Base-by-base conservation (phyloP, 768 basidiomycete genomes). In the Neoboletus magnificus region DNA sequence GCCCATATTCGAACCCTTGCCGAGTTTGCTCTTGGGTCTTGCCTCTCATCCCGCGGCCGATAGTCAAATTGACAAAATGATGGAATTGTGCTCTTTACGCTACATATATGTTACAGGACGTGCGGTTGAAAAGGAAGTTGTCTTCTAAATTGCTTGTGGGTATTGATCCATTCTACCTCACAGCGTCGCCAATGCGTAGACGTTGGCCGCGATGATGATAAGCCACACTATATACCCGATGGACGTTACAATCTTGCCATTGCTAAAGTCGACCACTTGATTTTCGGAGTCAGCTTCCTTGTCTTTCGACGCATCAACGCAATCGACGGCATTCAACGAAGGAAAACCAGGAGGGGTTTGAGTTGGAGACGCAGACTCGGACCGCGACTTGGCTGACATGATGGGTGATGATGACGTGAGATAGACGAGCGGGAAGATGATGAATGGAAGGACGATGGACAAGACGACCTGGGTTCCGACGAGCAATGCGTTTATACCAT, bases 401-500 rank as follows among this genome's bases (percentile, higher is more conserved):
- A 93, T 77, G 10, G 76, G 69, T 56, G 82, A 82, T 8, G 74
- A 76, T 60, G 85, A 74, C 16, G 91, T 92, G 63, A 91, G 79
- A 64, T 77, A 91, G 48, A 94, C 74, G 52, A 93, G 79, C 0
- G 92, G 93, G 59, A 91, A 77, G n/a, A 85, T 80, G 73, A 94
- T 79, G 73, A 93, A 93, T 0, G 93, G 93, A 5, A 95, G 81
- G 10, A 91, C 82, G 67, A 96, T 79, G 27, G 87, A 86, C 29
- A 98, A 79, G 35, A 86, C 78, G 50, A 95, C 94, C 69, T 97
- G 94, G 4, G 84, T 91, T 2, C 79, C 83, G 41, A 98, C 87
- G n/a, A 98, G 84, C 30, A 98, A 79, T 2, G 82, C 73, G 65
- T 87, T 82, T 57, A 96, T 78, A 4, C 93, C 94, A 3, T 64